phyloP scores from a whole-genome alignment of 176 grass and related monocot genomes.

The Paspalum notatum region DNA sequence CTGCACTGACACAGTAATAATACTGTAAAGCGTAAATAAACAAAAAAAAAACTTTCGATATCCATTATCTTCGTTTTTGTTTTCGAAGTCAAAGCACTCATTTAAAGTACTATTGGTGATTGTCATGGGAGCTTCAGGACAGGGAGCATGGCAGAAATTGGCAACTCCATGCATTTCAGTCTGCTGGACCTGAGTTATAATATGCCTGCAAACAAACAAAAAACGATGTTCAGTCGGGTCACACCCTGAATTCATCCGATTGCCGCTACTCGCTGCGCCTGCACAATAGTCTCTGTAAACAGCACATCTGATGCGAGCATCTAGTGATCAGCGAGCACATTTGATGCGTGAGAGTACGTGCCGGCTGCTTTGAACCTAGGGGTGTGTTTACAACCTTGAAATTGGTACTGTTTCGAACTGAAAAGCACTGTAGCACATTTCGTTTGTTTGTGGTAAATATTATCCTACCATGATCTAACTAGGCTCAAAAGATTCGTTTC shows the following conservation, averaged over 20 bases:
- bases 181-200: background rate
- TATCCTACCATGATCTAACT: too few species aligned
- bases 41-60: background rate
- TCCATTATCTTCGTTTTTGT: background rate
- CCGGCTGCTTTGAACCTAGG: too few species aligned
- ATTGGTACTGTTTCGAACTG: too few species aligned
- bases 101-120: background rate
- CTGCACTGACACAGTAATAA: too few species aligned
- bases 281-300: conserved; percentile 32
- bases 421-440: too few species aligned
- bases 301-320: conserved; percentile 40
- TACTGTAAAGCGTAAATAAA: too few species aligned
- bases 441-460: too few species aligned
- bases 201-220: background rate
- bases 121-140: background rate
- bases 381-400: too few species aligned
- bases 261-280: background rate
- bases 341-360: conserved; percentile 35
- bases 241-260: background rate
- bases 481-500: too few species aligned
- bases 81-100: background rate
- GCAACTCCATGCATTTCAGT: background rate
- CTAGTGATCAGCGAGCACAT: background rate
- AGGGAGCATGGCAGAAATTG: background rate
- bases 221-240: conserved; percentile 11